A percentile compares a stretch with the other conserved stretches of the same genome.
These are phyloP conservation scores for Neoboletus subvelutipes DNA, from an alignment of 768 basidiomycete species.

Conservation along the genomic window DNA sequence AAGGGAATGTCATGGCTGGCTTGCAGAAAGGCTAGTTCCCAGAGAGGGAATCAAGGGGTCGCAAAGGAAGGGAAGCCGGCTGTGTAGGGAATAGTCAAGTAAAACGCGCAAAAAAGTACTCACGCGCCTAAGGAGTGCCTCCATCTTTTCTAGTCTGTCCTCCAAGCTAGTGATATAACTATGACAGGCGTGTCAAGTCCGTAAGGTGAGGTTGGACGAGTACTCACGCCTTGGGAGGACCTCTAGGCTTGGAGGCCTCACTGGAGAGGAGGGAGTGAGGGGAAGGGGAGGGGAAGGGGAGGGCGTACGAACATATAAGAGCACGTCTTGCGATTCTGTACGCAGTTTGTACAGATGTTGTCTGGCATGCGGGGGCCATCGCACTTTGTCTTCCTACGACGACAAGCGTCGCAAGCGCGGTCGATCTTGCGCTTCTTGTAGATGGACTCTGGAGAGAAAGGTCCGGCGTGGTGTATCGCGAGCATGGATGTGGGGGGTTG, in stretches of 20 bases:
- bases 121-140: conserved; percentile 53
- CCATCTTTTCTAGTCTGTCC: conserved; percentile 56
- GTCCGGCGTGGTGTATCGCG: conserved; percentile 3
- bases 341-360: conserved; percentile 59
- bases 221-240: conserved; percentile 66
- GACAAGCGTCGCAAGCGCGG: conserved; percentile 59
- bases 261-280: conserved; percentile 31
- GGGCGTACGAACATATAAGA: conserved; percentile 53
- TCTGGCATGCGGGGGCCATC: conserved; percentile 54
- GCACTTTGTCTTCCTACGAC: conserved; percentile 59
- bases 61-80: background rate
- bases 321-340: conserved; percentile 48
- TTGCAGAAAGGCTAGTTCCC: background rate
- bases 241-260: conserved; percentile 64
- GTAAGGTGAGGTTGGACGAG: background rate
- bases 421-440: conserved; percentile 48
- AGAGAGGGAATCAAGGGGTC: background rate
- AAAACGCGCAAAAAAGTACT: conserved; percentile 12
- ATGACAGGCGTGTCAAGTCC: background rate
- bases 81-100: background rate
- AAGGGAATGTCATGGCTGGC: background rate
- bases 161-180: conserved; percentile 62
- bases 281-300: background rate
- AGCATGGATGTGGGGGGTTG: conserved; percentile 10
- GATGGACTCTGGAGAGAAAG: conserved; percentile 14